A percentile compares a stretch with the other conserved stretches of the same genome.
Evolutionary conservation across 768 basidiomycete genomes (phyloP).

Genomic region (Glaciozyma martinii): DNA sequence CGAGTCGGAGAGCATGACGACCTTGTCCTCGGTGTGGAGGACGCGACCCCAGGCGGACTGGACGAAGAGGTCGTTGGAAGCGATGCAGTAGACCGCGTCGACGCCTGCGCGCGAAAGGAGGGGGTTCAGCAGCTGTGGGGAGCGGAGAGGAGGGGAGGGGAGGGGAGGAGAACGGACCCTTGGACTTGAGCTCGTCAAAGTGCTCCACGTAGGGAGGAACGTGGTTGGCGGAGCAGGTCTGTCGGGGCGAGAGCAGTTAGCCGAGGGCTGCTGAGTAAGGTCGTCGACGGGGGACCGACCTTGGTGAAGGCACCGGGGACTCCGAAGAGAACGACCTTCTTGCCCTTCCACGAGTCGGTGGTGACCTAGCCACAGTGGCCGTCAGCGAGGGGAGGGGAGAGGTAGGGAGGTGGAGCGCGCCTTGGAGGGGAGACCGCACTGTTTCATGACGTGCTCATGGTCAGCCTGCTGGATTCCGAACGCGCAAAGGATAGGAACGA

Average conservation of each 20-base stretch:
- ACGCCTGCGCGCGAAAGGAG: background rate
- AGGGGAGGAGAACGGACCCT: constrained; percentile 27
- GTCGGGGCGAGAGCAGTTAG: constrained; percentile 27
- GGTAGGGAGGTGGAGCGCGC: background rate
- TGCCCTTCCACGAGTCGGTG: constrained; percentile 64
- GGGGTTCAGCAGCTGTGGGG: background rate
- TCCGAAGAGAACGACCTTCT: constrained; percentile 61
- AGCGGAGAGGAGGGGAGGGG: background rate
- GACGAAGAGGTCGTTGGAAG: constrained; percentile 18
- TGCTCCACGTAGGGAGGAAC: constrained; percentile 38
- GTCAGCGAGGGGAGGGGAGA: too few species aligned
- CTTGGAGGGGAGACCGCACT: constrained; percentile 34
- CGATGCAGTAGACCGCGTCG: constrained; percentile 19
- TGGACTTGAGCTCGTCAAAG: constrained; percentile 41
- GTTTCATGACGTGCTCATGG: background rate
- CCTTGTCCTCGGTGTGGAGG: constrained; percentile 38
- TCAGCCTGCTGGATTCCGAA: background rate
- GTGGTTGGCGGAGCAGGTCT: constrained; percentile 50
- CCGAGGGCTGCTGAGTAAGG: background rate
- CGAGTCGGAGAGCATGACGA: constrained; percentile 53
- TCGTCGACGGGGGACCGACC: constrained; percentile 44
- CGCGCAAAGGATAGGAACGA: background rate
- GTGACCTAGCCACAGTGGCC: constrained; percentile 36
- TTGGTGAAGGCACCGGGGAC: constrained; percentile 70
- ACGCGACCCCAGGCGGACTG: constrained; percentile 36